These are phyloP conservation scores for Pterocarpus santalinus DNA, from an alignment of 306 rosid genomes.

Conservation along the genomic window DNA sequence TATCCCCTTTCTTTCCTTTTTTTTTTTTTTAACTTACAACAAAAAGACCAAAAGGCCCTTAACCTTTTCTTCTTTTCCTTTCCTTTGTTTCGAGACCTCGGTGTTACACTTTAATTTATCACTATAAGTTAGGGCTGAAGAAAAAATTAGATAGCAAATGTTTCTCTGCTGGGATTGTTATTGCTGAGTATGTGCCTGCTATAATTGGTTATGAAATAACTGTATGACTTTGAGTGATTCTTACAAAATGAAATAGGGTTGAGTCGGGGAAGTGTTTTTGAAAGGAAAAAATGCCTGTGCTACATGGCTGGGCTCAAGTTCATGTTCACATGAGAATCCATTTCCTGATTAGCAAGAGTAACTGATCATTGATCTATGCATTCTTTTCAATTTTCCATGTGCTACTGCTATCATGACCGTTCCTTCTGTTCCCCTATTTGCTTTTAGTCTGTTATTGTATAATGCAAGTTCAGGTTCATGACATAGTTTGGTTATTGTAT, in stretches of 20 bases:
- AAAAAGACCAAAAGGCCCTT: too few species aligned
- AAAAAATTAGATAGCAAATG: not conserved
- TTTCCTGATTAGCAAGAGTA: not conserved
- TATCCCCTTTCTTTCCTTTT: too few species aligned
- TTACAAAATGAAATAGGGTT: not conserved
- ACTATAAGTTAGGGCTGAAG: constrained; percentile 21
- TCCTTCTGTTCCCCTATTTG: constrained; percentile 21
- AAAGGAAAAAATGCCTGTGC: not conserved
- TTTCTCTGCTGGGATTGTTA: constrained; percentile 28
- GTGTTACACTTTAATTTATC: not conserved
- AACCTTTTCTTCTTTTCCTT: too few species aligned
- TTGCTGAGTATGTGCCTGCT: constrained; percentile 13
- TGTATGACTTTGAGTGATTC: constrained; percentile 25
- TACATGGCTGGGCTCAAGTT: not conserved
- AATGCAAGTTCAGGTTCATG: constrained; percentile 17
- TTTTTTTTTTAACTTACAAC: too few species aligned
- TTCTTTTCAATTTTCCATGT: constrained; percentile 22
- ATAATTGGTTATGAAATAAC: constrained; percentile 31
- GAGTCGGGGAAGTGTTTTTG: constrained; percentile 7
- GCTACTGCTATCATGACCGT: constrained; percentile 2
- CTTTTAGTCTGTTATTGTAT: constrained; percentile 16
- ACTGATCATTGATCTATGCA: constrained; percentile 29
- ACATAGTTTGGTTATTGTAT: constrained; percentile 30
- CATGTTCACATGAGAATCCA: not conserved
- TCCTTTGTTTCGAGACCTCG: too few species aligned